A percentile compares a stretch with the other conserved stretches of the same genome.
Conservation (phyloP, 2,329 filamentous ascomycete genomes). For the Xylaria sp. region DNA sequence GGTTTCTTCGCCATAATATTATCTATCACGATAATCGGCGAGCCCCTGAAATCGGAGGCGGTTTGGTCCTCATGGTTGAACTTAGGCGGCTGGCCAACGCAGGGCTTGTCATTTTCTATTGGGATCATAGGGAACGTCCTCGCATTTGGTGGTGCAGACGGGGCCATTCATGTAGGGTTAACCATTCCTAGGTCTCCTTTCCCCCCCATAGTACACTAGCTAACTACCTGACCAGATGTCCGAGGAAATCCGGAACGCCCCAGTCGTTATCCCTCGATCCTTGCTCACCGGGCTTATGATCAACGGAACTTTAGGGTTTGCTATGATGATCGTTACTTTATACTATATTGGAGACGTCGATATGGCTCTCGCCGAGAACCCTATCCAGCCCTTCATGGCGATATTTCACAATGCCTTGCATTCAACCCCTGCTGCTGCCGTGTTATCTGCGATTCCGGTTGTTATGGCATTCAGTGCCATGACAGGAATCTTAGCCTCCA, state of each 20-base stretch:
- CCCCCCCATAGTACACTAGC: not conserved
- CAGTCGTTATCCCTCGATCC: conserved; percentile 60
- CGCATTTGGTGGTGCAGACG: conserved; percentile 54
- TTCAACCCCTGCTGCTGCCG: conserved; percentile 58
- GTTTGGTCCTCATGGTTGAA: conserved; percentile 62
- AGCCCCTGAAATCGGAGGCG: conserved; percentile 42
- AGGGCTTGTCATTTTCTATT: conserved; percentile 52
- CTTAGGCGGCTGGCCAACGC: conserved; percentile 59
- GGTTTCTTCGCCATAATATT: conserved; percentile 39
- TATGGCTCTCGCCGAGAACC: conserved; percentile 55
- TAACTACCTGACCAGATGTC: conserved; percentile 50
- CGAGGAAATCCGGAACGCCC: conserved; percentile 60
- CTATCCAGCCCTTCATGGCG: conserved; percentile 68
- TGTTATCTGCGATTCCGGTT: conserved; percentile 61
- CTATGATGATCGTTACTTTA: conserved; percentile 63
- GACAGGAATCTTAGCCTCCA: conserved; percentile 66
- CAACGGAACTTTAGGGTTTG: conserved; percentile 64
- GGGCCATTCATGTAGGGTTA: conserved; percentile 45
- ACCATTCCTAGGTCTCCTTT: not conserved
- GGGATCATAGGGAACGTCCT: conserved; percentile 36
- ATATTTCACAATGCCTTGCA: conserved; percentile 64
- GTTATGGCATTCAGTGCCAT: conserved; percentile 60
- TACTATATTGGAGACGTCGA: conserved; percentile 65
- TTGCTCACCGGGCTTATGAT: conserved; percentile 60
- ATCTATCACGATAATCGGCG: conserved; percentile 50